A percentile compares a stretch with the other conserved stretches of the same genome.
Conservation (phyloP, 1,284 basidiomycete species). For the Leccinum subatratum region DNA sequence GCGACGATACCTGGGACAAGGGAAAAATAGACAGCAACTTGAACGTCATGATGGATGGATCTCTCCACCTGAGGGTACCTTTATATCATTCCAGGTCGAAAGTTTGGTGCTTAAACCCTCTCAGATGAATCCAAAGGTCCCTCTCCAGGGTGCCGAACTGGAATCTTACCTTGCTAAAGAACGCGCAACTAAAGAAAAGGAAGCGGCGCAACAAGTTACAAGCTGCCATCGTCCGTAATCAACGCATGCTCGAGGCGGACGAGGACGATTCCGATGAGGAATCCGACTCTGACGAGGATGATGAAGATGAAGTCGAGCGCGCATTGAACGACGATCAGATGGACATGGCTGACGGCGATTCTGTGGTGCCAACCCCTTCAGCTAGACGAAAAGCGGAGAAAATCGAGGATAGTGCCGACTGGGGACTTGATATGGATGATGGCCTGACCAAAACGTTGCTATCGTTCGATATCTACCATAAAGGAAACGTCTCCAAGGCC, state of each 20-base stretch:
- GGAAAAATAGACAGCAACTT: conserved; percentile 85
- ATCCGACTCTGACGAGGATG: conserved; percentile 51
- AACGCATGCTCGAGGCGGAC: conserved; percentile 87
- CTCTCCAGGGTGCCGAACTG: conserved; percentile 80
- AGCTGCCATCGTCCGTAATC: conserved; percentile 77
- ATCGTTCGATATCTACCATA: conserved; percentile 94
- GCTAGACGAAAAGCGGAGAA: conserved; percentile 44
- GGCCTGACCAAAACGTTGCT: conserved; percentile 67
- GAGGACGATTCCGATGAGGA: conserved; percentile 65
- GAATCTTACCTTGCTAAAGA: conserved; percentile 78
- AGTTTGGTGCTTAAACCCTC: conserved; percentile 13
- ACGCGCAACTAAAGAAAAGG: conserved; percentile 76
- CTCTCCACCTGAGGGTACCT: conserved; percentile 62
- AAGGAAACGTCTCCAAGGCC: conserved; percentile 82
- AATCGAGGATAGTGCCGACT: conserved; percentile 56
- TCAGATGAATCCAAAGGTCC: conserved; percentile 85
- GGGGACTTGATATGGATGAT: conserved; percentile 70
- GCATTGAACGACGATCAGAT: conserved; percentile 50
- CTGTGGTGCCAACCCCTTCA: conserved; percentile 14
- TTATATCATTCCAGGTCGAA: background rate
- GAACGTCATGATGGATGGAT: conserved; percentile 74
- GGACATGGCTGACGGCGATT: conserved; percentile 39
- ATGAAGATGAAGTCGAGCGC: conserved; percentile 57
- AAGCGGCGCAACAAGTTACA: conserved; percentile 83
- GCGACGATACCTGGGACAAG: conserved; percentile 78